Percentiles rank a stretch among this genome's conserved stretches.
Conservation (phyloP, 352 stramenopile species). For the Globisporangium solare region DNA sequence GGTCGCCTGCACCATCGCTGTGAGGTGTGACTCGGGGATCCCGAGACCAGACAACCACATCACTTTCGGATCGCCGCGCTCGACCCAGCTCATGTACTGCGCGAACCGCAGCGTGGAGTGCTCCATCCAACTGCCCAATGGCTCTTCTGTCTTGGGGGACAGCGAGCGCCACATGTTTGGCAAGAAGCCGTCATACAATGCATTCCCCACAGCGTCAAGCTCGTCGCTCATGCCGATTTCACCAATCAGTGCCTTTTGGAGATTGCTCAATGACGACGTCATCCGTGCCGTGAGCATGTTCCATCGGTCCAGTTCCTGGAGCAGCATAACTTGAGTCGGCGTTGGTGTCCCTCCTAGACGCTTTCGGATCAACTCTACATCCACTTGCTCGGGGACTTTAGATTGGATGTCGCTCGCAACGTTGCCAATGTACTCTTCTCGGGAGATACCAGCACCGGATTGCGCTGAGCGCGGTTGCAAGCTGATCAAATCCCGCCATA, state of each 20-base stretch:
- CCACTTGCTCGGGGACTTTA: conserved; percentile 87
- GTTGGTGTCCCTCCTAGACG: conserved; percentile 63
- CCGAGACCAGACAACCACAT: conserved; percentile 94
- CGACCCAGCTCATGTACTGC: conserved; percentile 92
- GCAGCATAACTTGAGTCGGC: conserved; percentile 89
- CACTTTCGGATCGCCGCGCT: conserved; percentile 84
- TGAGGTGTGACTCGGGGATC: conserved; percentile 95
- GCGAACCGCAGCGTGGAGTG: conserved; percentile 87
- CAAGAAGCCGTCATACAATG: conserved; percentile 92
- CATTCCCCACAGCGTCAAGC: conserved; percentile 89
- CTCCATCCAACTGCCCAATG: conserved; percentile 94
- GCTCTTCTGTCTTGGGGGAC: conserved; percentile 92
- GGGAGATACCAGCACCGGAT: conserved; percentile 70
- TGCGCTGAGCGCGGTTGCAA: conserved; percentile 87
- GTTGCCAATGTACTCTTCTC: conserved; percentile 91
- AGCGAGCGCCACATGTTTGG: conserved; percentile 89
- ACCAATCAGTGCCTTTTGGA: conserved; percentile 91
- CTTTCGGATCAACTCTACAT: conserved; percentile 88
- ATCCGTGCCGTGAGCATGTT: conserved; percentile 89
- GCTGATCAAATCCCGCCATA: conserved; percentile 92
- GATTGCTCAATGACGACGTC: conserved; percentile 76
- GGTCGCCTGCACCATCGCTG: conserved; percentile 93
- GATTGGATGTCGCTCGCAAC: conserved; percentile 89
- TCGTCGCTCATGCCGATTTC: conserved; percentile 97
- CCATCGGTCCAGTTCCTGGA: conserved; percentile 95